Base-by-base conservation (phyloP, 129 eudicot species). In the Tanacetum coccineum region DNA sequence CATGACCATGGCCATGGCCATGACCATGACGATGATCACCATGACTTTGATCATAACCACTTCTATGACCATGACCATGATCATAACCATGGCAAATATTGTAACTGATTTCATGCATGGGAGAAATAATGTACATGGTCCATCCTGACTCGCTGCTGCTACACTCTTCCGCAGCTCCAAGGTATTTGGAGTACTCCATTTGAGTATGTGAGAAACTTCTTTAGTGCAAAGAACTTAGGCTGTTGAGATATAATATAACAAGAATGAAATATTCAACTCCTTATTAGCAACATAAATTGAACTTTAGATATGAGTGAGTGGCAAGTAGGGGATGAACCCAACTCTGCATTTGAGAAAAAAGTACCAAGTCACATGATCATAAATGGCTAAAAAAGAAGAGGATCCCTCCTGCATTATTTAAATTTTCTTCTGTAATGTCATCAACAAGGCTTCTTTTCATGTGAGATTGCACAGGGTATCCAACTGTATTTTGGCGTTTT, bases 81-180 rank as follows among this genome's bases (percentile, higher is more conserved):
- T 70, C 68, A 36, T 19, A 17, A 55, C 72, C 67, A 13, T 64
- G 67, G 42, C 70, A 59, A 44, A 65, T 65, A 39, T 66, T 50
- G 71, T 68, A 13, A 64, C 9, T 66, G 9, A 58, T 59, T 26
- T 76, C 77, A 42, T 76, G 64, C 70, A 75, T 74, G 55, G 96
- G 70, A 22, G 95, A 81, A 58, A 68, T 87, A 64, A 90, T 80
- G 73, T 87, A 90, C 84, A 60, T 80, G 54, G 97, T 87, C 97
- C 97, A 90, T 36, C 97, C 97, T 4, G 95, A 90, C 66, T 90
- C 97, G 66, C 80, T 87, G 79, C 95, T 87, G 81, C 92, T 84
- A 71, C 89, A 84, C 77, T 76, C 97, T 74, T 88, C 89, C 9
- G 55, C 22, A 61, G 42, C 80, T 81, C 78, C 83, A 59, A 40